Evolutionary conservation across 768 basidiomycete genomes (phyloP).

Genomic region (Lactifluus hygrophoroides): DNA sequence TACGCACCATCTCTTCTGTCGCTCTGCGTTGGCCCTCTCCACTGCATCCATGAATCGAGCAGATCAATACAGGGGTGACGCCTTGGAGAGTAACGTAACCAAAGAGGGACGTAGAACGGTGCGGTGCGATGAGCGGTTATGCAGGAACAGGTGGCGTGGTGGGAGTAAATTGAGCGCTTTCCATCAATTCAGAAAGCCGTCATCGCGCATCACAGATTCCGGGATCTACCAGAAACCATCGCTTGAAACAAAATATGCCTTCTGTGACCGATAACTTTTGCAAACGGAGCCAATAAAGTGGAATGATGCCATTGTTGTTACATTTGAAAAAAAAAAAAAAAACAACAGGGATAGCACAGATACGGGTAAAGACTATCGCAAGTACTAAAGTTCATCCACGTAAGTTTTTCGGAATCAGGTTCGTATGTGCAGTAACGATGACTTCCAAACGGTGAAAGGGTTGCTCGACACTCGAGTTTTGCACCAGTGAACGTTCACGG

Average conservation of each 20-base stretch:
- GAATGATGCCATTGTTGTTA: too few relatives aligned
- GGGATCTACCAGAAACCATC: too few relatives aligned
- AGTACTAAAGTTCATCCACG: not conserved
- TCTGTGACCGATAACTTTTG: too few relatives aligned
- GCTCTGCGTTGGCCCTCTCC: conserved; percentile 65
- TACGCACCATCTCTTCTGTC: conserved; percentile 58
- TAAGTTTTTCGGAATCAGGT: not conserved
- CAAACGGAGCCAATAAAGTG: too few relatives aligned
- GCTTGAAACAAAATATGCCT: too few relatives aligned
- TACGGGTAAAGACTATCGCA: not conserved
- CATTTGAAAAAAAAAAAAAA: not conserved
- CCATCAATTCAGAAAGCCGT: too few relatives aligned
- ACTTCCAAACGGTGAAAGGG: conserved; percentile 3
- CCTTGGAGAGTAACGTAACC: not conserved
- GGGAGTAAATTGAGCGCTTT: too few relatives aligned
- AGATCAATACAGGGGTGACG: too few relatives aligned
- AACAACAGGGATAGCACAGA: not conserved
- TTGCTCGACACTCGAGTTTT: not conserved
- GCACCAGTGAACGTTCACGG: conserved; percentile 13
- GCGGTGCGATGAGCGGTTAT: too few relatives aligned
- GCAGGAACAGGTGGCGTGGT: too few relatives aligned
- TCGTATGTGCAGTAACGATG: not conserved
- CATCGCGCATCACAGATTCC: too few relatives aligned
- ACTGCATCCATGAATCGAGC: conserved; percentile 63
- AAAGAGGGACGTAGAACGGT: not conserved